Base-by-base conservation (phyloP, 108 stramenopile genomes). In the Cyclostephanos invisitatus region DNA sequence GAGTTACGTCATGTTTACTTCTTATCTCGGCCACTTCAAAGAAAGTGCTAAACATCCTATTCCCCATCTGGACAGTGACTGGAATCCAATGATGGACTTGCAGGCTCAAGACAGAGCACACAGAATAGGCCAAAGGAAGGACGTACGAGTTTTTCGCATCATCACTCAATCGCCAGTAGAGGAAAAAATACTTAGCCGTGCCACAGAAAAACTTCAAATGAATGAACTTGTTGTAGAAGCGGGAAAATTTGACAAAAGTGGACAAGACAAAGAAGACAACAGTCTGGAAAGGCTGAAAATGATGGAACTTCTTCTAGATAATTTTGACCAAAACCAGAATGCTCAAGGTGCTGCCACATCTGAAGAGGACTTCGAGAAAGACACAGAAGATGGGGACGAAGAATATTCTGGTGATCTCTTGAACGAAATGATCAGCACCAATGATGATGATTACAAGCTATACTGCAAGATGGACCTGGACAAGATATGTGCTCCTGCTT, bases 11-110 rank as follows among this genome's bases (percentile, higher is more conserved):
- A 8, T 54, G 50, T 25, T 28, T 47, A 28, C 20, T 21, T 53
- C 22, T n/a, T 37, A 48, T 35, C n/a, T 17, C 11, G 17, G 35
- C 7, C 9, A 12, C 44, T 15, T 44, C 32, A n/a, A 32, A 18
- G 50, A 38, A n/a, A 56, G 15, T 37, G 10, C 7, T 65, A 11
- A 27, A 35, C 47, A 14, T 56, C 27, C 24, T 24, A 20, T 55
- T 64, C 27, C 22, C 20, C 14, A 46, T 42, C 0, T 17, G 42
- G 27, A 97, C 71, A 89, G 89, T 58, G 98, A 99, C 78, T 99
- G 98, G 98, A 99, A 99, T 74, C 98, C 98, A 27, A 94, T 95
- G 84, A 95, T 94, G 93, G 98, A 99, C 73, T 70, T 94, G 44
- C 98, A 99, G 80, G 97, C 97, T 7, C 96, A 97, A 72, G 98